phyloP scores from a whole-genome alignment of 192 early-diverging fungal species.

The Rhizoclosmatium globosum region DNA sequence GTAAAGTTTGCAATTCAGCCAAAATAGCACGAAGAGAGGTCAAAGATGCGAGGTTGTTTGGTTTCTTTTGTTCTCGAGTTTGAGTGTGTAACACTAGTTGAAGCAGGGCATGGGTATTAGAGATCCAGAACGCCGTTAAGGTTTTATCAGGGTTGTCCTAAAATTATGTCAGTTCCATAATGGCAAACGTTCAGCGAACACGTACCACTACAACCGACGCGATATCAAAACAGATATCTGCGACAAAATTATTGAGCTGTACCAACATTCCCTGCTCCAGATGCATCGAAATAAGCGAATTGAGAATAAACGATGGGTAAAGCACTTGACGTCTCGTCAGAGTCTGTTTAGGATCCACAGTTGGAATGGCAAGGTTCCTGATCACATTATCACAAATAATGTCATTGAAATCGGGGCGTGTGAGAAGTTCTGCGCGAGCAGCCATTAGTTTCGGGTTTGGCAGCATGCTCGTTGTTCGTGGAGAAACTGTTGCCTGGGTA shows the following conservation, averaged over 20 bases:
- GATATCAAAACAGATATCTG: too few species aligned
- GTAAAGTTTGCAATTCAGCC: conserved; percentile 76
- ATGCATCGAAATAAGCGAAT: conserved; percentile 13
- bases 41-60: conserved; percentile 59
- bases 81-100: conserved; percentile 68
- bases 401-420: conserved; percentile 56
- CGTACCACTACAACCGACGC: too few species aligned
- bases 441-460: too few species aligned
- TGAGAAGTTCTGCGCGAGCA: conserved; percentile 14
- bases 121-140: conserved; percentile 94
- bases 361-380: conserved; percentile 74
- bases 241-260: too few species aligned
- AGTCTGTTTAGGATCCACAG: conserved; percentile 84
- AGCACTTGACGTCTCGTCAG: not conserved
- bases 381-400: conserved; percentile 82
- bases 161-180: too few species aligned
- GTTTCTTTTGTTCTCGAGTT: conserved; percentile 41
- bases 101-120: conserved; percentile 86
- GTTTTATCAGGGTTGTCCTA: too few species aligned
- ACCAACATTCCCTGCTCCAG: conserved; percentile 35
- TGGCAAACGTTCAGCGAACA: too few species aligned
- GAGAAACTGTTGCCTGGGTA: too few species aligned
- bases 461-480: too few species aligned
- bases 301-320: conserved; percentile 10
- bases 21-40: conserved; percentile 80